Conservation (phyloP, 306 rosid species). For the Sophora flavescens region DNA sequence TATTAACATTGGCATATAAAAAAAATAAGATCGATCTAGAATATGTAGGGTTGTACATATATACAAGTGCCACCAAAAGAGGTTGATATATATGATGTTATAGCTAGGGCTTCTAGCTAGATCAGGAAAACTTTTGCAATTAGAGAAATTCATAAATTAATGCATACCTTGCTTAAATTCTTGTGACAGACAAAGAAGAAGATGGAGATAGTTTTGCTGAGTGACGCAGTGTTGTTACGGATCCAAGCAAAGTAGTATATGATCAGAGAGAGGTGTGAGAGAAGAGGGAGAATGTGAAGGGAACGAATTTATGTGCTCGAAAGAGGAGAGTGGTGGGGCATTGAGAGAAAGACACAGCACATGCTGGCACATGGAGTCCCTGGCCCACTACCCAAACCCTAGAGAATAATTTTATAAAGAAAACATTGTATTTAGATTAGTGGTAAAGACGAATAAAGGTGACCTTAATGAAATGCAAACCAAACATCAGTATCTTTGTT, state of each 20-base stretch:
- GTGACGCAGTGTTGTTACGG: conserved; percentile 49
- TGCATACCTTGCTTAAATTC: conserved; percentile 48
- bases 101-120: conserved; percentile 36
- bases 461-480: conserved; percentile 65
- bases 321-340: conserved; percentile 72
- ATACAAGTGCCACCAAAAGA: not conserved
- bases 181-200: conserved; percentile 37
- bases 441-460: conserved; percentile 58
- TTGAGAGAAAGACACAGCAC: conserved; percentile 87
- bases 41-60: not conserved
- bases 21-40: too few relatives aligned
- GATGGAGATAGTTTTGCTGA: conserved; percentile 45
- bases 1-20: too few relatives aligned
- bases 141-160: not conserved
- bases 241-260: conserved; percentile 50
- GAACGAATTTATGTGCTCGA: conserved; percentile 73
- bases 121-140: not conserved
- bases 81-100: not conserved
- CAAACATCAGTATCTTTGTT: conserved; percentile 67
- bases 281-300: conserved; percentile 57
- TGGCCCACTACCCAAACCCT: conserved; percentile 82
- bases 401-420: conserved; percentile 55
- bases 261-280: conserved; percentile 44
- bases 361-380: conserved; percentile 92
- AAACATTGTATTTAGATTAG: conserved; percentile 41